phyloP scores from a whole-genome alignment of 805 yeast species.

The Saturnispora gosingensis region DNA sequence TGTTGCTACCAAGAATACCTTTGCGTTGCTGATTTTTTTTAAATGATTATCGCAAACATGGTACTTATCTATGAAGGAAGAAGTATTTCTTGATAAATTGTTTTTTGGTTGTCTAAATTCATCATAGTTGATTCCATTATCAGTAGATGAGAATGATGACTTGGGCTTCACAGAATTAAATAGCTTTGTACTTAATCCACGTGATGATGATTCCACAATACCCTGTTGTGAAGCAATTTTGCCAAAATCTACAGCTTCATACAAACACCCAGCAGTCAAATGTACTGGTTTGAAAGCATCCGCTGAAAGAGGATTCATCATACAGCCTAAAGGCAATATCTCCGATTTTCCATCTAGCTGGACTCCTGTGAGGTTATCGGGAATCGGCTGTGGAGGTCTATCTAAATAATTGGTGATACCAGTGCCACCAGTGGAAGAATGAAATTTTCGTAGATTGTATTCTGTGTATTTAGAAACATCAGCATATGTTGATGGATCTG shows the following conservation, averaged over 20 bases:
- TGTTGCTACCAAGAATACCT: slow-evolving; percentile 33
- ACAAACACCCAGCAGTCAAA: slow-evolving; percentile 46
- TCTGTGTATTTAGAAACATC: slow-evolving; percentile 43
- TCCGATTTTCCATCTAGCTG: slow-evolving; percentile 28
- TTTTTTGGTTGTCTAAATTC: slow-evolving; percentile 24
- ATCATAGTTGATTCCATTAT: background rate
- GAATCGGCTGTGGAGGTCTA: slow-evolving; percentile 29
- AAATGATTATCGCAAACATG: slow-evolving; percentile 24
- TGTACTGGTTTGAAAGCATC: slow-evolving; percentile 46
- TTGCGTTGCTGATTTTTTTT: slow-evolving; percentile 22
- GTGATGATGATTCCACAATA: background rate
- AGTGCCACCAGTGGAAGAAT: slow-evolving; percentile 27
- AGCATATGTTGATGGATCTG: slow-evolving; percentile 43
- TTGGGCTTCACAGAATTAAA: background rate
- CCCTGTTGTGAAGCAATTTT: slow-evolving; percentile 7
- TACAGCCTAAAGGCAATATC: slow-evolving; percentile 39
- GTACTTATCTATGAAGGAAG: slow-evolving; percentile 28
- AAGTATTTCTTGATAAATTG: slow-evolving; percentile 25
- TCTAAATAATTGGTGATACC: slow-evolving; percentile 31
- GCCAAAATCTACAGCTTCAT: slow-evolving; percentile 21
- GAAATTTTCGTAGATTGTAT: slow-evolving; percentile 30
- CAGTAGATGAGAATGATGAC: background rate
- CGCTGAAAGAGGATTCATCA: slow-evolving; percentile 41
- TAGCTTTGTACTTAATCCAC: background rate
- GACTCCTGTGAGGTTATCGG: slow-evolving; percentile 26